phyloP scores from a whole-genome alignment of 345 rosid genomes.

The Citrus unshiu region DNA sequence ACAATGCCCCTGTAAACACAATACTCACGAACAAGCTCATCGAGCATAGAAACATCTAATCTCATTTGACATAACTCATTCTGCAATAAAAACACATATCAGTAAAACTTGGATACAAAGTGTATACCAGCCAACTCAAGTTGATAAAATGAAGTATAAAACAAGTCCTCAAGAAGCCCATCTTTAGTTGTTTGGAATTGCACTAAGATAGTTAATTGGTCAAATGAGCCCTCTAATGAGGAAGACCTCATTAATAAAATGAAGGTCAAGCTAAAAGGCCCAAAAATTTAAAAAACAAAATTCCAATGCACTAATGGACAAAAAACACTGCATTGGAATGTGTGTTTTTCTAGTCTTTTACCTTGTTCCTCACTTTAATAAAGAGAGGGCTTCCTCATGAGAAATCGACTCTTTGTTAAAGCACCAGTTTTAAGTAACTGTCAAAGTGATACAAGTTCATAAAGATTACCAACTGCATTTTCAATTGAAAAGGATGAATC shows the following conservation, averaged over 20 bases:
- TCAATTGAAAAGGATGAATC: not conserved
- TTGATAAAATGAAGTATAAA: not conserved
- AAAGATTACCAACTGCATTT: not conserved
- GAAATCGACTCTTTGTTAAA: not conserved
- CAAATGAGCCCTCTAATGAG: too few relatives aligned
- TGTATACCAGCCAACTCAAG: not conserved
- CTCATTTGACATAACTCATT: conserved; percentile 93
- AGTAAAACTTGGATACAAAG: conserved; percentile 6
- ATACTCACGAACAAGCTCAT: conserved; percentile 82
- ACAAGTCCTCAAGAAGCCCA: not conserved
- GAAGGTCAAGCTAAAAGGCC: too few relatives aligned
- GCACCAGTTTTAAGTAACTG: too few relatives aligned
- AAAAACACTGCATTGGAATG: too few relatives aligned
- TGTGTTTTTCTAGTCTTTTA: too few relatives aligned
- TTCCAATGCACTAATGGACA: too few relatives aligned
- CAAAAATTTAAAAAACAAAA: too few relatives aligned
- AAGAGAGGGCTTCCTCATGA: too few relatives aligned
- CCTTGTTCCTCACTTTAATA: not conserved
- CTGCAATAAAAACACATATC: conserved; percentile 39
- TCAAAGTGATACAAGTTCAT: not conserved
- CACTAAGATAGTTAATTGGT: too few relatives aligned
- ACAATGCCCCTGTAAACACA: conserved; percentile 92
- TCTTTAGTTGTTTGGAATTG: too few relatives aligned
- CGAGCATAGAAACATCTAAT: conserved; percentile 67
- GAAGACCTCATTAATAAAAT: too few relatives aligned